Evolutionary conservation across 2,329 filamentous ascomycete genomes (phyloP).

Genomic region (Aspergillus hiratsukae): DNA sequence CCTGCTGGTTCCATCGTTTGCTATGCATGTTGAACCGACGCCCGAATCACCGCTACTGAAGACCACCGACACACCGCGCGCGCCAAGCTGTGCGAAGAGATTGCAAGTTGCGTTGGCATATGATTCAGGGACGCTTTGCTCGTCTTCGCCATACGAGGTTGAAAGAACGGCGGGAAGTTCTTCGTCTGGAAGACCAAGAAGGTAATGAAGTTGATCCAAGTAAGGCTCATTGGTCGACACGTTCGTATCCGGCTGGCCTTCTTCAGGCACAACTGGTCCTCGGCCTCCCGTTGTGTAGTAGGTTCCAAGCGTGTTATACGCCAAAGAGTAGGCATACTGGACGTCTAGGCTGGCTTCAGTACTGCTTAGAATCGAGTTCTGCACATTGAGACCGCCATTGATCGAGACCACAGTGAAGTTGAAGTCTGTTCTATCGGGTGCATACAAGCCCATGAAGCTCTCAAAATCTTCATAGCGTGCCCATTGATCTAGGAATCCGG

Average conservation of each 20-base stretch:
- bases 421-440: constrained; percentile 47
- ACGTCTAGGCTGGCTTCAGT: constrained; percentile 62
- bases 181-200: constrained; percentile 51
- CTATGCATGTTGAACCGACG: constrained; percentile 51
- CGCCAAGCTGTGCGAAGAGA: constrained; percentile 60
- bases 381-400: constrained; percentile 52
- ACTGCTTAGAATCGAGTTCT: constrained; percentile 40
- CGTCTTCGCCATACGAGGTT: constrained; percentile 68
- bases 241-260: constrained; percentile 35
- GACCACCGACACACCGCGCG: constrained; percentile 63
- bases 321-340: constrained; percentile 56
- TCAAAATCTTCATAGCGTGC: constrained; percentile 53
- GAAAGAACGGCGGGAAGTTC: constrained; percentile 60
- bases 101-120: constrained; percentile 61
- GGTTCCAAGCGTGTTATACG: constrained; percentile 51
- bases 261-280: constrained; percentile 49
- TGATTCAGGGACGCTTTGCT: constrained; percentile 55
- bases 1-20: constrained; percentile 52
- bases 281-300: constrained; percentile 59
- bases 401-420: constrained; percentile 57
- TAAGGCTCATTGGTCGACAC: constrained; percentile 62
- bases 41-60: constrained; percentile 61
- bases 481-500: constrained; percentile 49
- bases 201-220: constrained; percentile 58
- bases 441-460: constrained; percentile 53